Evolutionary conservation across 495 filamentous ascomycete genomes (phyloP), one percentile per base, ranked within the genome.

Genomic region (Tuber microsphaerosporum): DNA sequence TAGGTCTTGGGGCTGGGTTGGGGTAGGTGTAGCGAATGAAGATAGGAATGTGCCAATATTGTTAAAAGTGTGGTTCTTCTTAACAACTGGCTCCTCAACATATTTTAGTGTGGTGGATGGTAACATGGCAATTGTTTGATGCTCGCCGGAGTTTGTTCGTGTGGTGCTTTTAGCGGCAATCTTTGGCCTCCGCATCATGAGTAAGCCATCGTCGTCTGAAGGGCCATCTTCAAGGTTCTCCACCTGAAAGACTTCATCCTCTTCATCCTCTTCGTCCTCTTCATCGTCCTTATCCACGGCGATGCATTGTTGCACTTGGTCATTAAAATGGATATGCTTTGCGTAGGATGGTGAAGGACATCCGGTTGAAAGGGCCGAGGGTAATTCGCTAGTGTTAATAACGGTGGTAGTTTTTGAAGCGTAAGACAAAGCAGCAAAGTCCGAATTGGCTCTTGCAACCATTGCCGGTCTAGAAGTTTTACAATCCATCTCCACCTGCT

Each of bases 301-400:
- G 72, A 97, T 97, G 81, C 94, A 97, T 82, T 99, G 94, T 80
- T 93, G 90, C 17, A 99, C 95, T 84, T 93, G 92, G 82, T 97
- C 91, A 83, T 97, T 95, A 85, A 99, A 99, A 82, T 97, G 93
- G 71, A 99, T 98, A 82, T 97, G 95, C 68, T 91, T 92, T 75
- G 87, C 87, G 80, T 70, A 76, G 69, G 74, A 77, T 42, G 81
- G 81, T 68, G 81, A 82, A 71, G 81, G 81, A 16, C 75, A 78
- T 22, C 90, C 90, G 26, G 90, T 91, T 3, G 89, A 89, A 34
- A 86, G 84, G n/a, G 85, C 82, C 20, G 90, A 91, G 6, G 89
- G 86, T 31, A 87, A 83, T 61, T 87, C 84, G 81, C 89, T 90
- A 69, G 86, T 88, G 61, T 86, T 86, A 69, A 88, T 87, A 71